Percentiles rank a stretch among this genome's conserved stretches.
Conservation (phyloP, 306 rosid genomes). For the Quercus berberidifolia region DNA sequence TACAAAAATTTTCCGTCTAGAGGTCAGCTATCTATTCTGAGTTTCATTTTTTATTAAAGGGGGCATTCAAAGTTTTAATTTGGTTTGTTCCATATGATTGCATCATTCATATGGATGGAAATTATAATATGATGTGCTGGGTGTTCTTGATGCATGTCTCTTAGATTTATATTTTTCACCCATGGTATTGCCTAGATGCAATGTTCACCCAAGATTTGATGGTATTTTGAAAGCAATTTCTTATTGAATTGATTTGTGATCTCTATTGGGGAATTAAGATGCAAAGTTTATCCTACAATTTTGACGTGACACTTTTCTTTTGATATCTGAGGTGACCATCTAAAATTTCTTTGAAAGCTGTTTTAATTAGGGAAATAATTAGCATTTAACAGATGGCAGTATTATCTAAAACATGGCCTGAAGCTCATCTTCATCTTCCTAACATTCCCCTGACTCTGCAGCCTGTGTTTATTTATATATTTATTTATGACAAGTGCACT, state of each 20-base stretch:
- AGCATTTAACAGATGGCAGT: not conserved
- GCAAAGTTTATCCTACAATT: not conserved
- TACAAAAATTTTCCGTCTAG: constrained; percentile 79
- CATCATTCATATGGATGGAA: not conserved
- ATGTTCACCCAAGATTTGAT: not conserved
- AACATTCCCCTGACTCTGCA: not conserved
- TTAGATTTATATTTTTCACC: not conserved
- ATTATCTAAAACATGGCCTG: not conserved
- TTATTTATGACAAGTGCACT: not conserved
- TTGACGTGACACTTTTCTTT: not conserved
- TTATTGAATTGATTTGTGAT: not conserved
- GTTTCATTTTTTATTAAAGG: constrained; percentile 1
- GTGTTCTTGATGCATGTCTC: not conserved
- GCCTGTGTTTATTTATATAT: not conserved
- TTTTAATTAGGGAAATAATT: not conserved
- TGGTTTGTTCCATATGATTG: constrained; percentile 1
- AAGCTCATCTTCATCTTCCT: too few species aligned
- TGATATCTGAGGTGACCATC: not conserved
- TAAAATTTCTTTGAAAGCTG: not conserved
- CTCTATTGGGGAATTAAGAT: not conserved
- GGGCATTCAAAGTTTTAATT: not conserved
- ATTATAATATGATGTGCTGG: constrained; percentile 2
- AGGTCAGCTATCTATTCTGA: constrained; percentile 55
- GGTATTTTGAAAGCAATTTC: not conserved
- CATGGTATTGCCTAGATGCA: constrained; percentile 1